Evolutionary conservation across 2,329 filamentous ascomycete genomes (phyloP).

Genomic region (Akanthomyces dipterigenus): DNA sequence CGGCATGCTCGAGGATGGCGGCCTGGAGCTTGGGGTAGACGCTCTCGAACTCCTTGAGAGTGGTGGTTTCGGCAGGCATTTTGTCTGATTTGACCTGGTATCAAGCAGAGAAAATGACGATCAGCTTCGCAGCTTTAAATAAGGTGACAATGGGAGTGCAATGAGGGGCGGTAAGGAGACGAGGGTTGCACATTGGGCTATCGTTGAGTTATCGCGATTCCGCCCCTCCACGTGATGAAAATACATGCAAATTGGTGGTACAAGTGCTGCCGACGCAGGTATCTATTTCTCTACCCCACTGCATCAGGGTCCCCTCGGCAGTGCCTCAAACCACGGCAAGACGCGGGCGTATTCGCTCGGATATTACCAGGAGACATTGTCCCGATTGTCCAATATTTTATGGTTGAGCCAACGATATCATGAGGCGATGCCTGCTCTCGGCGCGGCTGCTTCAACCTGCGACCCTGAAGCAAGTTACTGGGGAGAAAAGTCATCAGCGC

Average conservation of each 20-base stretch:
- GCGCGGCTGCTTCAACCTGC: neutral
- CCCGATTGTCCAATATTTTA: neutral
- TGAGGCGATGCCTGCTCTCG: neutral
- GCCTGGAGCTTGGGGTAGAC: constrained; percentile 82
- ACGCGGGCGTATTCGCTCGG: neutral
- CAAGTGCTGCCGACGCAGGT: neutral
- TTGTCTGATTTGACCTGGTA: constrained; percentile 1
- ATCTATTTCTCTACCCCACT: neutral
- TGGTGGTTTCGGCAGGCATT: constrained; percentile 56
- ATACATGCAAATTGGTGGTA: neutral
- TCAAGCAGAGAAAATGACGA: neutral
- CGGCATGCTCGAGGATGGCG: constrained; percentile 71
- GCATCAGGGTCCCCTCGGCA: neutral
- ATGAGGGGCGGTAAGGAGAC: constrained; percentile 8
- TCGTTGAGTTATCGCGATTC: neutral
- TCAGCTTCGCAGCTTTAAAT: neutral
- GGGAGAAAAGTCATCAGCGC: neutral
- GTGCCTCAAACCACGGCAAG: neutral
- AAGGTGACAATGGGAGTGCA: neutral
- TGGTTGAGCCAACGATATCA: neutral
- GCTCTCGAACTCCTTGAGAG: constrained; percentile 79
- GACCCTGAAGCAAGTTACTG: neutral
- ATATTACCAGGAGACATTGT: neutral
- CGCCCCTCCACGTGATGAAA: constrained; percentile 7
- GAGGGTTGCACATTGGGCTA: neutral